Conservation (phyloP, 164 flowering plant species). For the Berberis thunbergii region DNA sequence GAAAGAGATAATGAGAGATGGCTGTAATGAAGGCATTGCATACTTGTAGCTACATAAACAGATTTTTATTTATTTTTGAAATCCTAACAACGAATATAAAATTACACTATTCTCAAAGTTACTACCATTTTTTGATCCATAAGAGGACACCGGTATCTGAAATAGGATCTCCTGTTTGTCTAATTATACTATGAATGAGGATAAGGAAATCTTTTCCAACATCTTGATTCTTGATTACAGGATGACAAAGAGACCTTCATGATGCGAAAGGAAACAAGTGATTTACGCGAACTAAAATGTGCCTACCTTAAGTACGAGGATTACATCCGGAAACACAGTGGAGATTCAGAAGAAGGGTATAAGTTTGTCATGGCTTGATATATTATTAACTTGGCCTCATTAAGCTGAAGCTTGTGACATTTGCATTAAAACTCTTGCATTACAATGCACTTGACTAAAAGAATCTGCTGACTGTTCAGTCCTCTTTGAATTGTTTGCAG, state of each 20-base stretch:
- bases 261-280: conserved; percentile 59
- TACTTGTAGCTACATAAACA: too few relatives aligned
- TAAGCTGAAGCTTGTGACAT: background rate
- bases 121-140: too few relatives aligned
- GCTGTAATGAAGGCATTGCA: too few relatives aligned
- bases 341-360: conserved; percentile 47
- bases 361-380: background rate
- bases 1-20: too few relatives aligned
- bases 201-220: too few relatives aligned
- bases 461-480: background rate
- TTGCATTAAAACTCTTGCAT: background rate
- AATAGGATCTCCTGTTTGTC: too few relatives aligned
- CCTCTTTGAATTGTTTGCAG: conserved; percentile 18
- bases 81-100: too few relatives aligned
- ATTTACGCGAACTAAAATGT: conserved; percentile 59
- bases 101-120: too few relatives aligned
- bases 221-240: conserved; percentile 17
- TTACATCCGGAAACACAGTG: conserved; percentile 38
- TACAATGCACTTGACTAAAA: background rate
- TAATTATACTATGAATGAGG: too few relatives aligned
- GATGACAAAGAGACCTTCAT: conserved; percentile 49
- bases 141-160: too few relatives aligned
- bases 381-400: background rate
- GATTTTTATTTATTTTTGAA: too few relatives aligned
- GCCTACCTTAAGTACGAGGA: conserved; percentile 50